Evolutionary conservation across 2,329 filamentous ascomycete species (phyloP).

Genomic region (Plectosphaerella plurivora): DNA sequence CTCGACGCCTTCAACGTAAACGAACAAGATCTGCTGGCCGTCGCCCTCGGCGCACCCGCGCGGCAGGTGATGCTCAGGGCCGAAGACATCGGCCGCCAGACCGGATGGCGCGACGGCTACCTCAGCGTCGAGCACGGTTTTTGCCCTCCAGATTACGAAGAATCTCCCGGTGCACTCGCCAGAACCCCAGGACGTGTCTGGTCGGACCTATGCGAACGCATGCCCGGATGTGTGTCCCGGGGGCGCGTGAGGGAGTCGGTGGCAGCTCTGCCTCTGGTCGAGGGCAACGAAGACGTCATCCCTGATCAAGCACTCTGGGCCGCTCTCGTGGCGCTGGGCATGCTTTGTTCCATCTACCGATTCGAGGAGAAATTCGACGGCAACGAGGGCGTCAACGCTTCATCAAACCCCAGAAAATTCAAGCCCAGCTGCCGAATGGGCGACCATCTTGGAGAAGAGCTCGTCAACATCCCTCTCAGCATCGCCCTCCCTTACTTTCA

Average conservation of each 20-base stretch:
- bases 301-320: conserved; percentile 49
- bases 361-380: conserved; percentile 50
- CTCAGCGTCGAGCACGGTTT: conserved; percentile 49
- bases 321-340: conserved; percentile 44
- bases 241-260: conserved; percentile 46
- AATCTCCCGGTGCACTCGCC: conserved; percentile 38
- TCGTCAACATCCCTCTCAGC: conserved; percentile 42
- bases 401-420: conserved; percentile 19
- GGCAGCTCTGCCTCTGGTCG: conserved; percentile 41
- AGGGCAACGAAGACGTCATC: conserved; percentile 44
- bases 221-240: conserved; percentile 45
- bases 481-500: conserved; percentile 47
- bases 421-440: conserved; percentile 37
- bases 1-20: conserved; percentile 42
- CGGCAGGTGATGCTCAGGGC: conserved; percentile 49
- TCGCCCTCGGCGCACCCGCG: conserved; percentile 48
- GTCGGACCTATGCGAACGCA: conserved; percentile 48
- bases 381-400: conserved; percentile 39
- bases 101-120: conserved; percentile 51
- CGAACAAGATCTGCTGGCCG: conserved; percentile 44
- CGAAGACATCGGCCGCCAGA: conserved; percentile 43
- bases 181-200: conserved; percentile 46
- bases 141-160: conserved; percentile 45
- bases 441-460: conserved; percentile 44
- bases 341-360: conserved; percentile 49